Evolutionary conservation across 257 asterid genomes (phyloP).

Genomic region (Forsythia suspensa): DNA sequence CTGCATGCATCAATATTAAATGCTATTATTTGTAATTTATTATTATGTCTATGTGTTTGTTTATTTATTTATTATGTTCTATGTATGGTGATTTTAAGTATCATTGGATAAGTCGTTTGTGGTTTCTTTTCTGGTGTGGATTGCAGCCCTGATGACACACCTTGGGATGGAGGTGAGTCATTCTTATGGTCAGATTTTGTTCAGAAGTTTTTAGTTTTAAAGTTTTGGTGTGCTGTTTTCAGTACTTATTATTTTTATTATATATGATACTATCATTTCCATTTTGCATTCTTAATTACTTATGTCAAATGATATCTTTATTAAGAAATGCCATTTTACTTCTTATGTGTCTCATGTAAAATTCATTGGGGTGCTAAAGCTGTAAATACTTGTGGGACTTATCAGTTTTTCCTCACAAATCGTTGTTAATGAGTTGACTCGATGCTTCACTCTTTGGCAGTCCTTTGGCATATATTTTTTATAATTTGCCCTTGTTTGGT

Average conservation of each 20-base stretch:
- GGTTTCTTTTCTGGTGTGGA: conserved; percentile 41
- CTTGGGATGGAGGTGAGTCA: conserved; percentile 86
- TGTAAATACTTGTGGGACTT: too few relatives aligned
- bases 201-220: neutral
- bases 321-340: neutral
- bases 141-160: conserved; percentile 84
- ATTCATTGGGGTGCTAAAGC: too few relatives aligned
- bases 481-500: too few relatives aligned
- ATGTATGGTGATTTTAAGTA: conserved; percentile 5
- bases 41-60: neutral
- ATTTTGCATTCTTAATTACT: neutral
- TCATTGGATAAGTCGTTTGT: conserved; percentile 30
- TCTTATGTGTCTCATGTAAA: neutral
- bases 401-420: too few relatives aligned
- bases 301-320: neutral
- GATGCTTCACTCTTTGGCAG: neutral
- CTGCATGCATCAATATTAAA: neutral
- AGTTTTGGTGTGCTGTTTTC: neutral
- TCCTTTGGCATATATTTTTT: neutral
- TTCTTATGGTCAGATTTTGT: conserved; percentile 23
- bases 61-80: neutral
- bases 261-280: neutral
- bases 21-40: neutral
- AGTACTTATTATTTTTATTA: neutral
- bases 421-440: too few relatives aligned